A percentile compares a stretch with the other conserved stretches of the same genome.
phyloP scores from a whole-genome alignment of 306 rosid genomes.

The Castanea mollissima region DNA sequence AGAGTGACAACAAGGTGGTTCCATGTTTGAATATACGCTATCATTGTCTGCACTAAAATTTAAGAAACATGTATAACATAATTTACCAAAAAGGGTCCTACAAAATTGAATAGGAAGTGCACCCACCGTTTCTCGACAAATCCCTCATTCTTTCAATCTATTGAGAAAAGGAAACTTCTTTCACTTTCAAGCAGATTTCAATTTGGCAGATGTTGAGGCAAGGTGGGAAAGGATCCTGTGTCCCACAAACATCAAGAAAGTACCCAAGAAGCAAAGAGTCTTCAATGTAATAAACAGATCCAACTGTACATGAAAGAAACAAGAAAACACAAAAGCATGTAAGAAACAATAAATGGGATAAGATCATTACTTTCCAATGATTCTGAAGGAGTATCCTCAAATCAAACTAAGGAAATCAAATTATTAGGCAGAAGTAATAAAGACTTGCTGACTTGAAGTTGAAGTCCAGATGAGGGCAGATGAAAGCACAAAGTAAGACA shows the following conservation, averaged over 20 bases:
- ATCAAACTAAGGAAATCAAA: no score
- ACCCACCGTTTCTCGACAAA: conserved; percentile 17
- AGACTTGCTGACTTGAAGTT: neutral
- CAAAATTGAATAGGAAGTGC: conserved; percentile 33
- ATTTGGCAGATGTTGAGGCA: conserved; percentile 77
- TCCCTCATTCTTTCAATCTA: conserved; percentile 12
- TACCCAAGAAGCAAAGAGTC: conserved; percentile 69
- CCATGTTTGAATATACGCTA: neutral
- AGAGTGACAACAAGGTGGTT: neutral
- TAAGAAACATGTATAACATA: neutral
- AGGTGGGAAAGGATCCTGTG: conserved; percentile 85
- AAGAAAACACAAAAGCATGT: conserved; percentile 5
- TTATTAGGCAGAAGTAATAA: no score
- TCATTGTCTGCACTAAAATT: neutral
- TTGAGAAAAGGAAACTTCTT: conserved; percentile 24
- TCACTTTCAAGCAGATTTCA: conserved; percentile 76
- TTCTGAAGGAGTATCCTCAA: neutral
- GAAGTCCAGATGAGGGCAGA: neutral
- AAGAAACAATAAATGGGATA: neutral
- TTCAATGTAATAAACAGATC: conserved; percentile 90
- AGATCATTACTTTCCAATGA: neutral
- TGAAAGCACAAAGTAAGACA: neutral
- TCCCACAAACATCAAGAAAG: conserved; percentile 73
- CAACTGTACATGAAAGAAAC: conserved; percentile 58
- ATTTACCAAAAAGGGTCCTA: conserved; percentile 18